Evolutionary conservation across 129 eudicot genomes (phyloP).

Genomic region (Chrysanthemum seticuspe): DNA sequence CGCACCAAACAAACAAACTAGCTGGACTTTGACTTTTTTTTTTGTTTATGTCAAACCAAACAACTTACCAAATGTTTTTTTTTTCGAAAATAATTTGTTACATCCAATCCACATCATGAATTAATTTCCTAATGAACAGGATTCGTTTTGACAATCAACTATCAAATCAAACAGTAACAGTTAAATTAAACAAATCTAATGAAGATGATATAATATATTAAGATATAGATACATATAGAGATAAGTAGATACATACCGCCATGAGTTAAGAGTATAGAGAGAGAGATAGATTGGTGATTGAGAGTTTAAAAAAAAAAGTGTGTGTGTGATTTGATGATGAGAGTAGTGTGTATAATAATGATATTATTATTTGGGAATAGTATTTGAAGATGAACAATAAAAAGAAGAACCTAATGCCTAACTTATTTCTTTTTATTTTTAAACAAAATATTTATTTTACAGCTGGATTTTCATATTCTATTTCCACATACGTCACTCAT

Average conservation of each 20-base stretch:
- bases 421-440: no score
- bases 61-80: conserved; percentile 10
- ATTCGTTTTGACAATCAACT: conserved; percentile 12
- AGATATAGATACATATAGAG: conserved; percentile 11
- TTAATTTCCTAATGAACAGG: neutral
- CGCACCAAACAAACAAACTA: neutral
- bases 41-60: conserved; percentile 18
- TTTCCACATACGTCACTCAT: no score
- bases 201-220: neutral
- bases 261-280: neutral
- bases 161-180: neutral
- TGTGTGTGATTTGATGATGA: no score
- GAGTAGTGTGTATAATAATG: no score
- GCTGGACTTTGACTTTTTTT: conserved; percentile 14
- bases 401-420: no score
- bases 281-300: neutral
- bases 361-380: neutral
- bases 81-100: no score
- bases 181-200: conserved; percentile 21
- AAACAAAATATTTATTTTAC: no score
- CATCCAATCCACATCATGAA: neutral
- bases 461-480: no score
- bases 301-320: no score
- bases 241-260: conserved; percentile 1
- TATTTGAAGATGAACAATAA: neutral